Evolutionary conservation across 2,329 filamentous ascomycete species (phyloP), one percentile per base, ranked within the genome.

Genomic region (Aspergillus fructus): DNA sequence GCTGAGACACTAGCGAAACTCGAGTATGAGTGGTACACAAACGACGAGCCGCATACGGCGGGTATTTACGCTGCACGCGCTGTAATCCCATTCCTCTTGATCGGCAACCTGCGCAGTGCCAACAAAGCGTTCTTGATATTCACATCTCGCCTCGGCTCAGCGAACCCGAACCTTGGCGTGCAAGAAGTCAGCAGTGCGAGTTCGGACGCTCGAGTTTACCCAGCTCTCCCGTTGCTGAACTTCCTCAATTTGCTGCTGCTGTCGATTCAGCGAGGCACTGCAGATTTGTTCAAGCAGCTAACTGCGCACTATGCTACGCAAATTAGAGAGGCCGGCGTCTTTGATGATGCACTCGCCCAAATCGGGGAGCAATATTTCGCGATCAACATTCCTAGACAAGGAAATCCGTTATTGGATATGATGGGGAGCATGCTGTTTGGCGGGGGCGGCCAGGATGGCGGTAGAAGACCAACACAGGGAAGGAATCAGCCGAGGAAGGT

Each of bases 311-410:
- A 97, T 75, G 85, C 86, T 39, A 74, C 80, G 5, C 85, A 96
- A 68, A 83, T 97, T 58, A 87, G 87, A 67, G 93, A 97, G 66
- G 81, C 86, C 1, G 85, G 85, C 5, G 81, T 83, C 12, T 97
- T 93, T 93, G 85, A 87, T 34, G 92, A 91, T 71, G 83, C 91
- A 23, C 78, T 99, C 59, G 89, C 92, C 66, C 87, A 91, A 74
- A 88, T 99, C 67, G 93, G 89, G 49, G 93, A 99, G 79, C 93
- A 96, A 85, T 99, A 97, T 80, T 99, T 99, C 77, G 87, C 87
- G 37, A 96, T 99, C 72, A 85, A 87, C 78, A 88, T 92, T 70
- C 93, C 93, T 47, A 84, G 89, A 68, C 91, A 96, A 79, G 89
- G 88, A 62, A 97, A 97, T 74, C 93, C 93, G 3, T 80, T 99